Evolutionary conservation across 805 yeast species (phyloP).

Genomic region (Teunomyces kruisii): DNA sequence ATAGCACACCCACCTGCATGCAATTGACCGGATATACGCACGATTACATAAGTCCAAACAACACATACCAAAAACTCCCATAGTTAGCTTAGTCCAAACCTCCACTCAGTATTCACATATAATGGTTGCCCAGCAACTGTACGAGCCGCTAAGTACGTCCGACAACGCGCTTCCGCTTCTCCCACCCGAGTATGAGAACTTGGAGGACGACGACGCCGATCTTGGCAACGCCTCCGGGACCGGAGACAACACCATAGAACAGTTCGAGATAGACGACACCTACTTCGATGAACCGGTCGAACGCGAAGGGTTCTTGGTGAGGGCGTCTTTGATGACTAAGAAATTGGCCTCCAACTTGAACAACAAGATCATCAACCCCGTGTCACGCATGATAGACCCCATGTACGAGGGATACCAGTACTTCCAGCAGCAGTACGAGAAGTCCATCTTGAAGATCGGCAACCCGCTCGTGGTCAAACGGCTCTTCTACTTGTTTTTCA

Average conservation of each 20-base stretch:
- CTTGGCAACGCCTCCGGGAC: neutral
- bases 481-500: slow-evolving; percentile 64
- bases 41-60: neutral
- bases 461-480: slow-evolving; percentile 84
- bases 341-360: slow-evolving; percentile 37
- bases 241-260: slow-evolving; percentile 19
- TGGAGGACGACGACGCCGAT: slow-evolving; percentile 4
- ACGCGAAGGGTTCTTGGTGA: slow-evolving; percentile 23
- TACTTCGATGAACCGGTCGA: slow-evolving; percentile 15
- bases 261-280: slow-evolving; percentile 38
- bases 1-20: neutral
- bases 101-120: neutral
- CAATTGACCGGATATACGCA: neutral
- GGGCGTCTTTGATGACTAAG: slow-evolving; percentile 40
- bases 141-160: neutral
- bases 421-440: slow-evolving; percentile 51
- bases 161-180: slow-evolving; percentile 8
- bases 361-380: slow-evolving; percentile 39
- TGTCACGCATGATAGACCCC: slow-evolving; percentile 49
- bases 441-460: slow-evolving; percentile 62
- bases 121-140: slow-evolving; percentile 4
- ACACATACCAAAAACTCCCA: neutral
- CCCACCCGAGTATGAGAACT: slow-evolving; percentile 12
- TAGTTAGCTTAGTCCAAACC: neutral
- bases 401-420: slow-evolving; percentile 48